Evolutionary conservation across 2,329 filamentous ascomycete genomes (phyloP), one percentile per base, ranked within the genome.

Genomic region (Ilyonectria destructans): DNA sequence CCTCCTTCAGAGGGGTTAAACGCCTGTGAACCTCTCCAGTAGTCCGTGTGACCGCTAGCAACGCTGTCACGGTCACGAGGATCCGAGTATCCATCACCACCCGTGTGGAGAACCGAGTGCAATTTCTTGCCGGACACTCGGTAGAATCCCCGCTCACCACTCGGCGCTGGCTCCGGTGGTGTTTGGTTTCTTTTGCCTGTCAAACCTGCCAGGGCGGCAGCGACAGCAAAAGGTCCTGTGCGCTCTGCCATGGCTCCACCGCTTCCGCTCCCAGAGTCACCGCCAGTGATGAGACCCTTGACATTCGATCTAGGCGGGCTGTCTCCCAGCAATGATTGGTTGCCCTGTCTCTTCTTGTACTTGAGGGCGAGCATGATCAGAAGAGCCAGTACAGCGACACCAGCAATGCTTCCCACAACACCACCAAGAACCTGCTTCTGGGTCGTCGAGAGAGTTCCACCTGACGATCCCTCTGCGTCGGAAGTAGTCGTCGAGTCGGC

Each of bases 121-220:
- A 92, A 78, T 74, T 92, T 92, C 74, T 86, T 86, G 68, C 90
- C 90, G 6, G 90, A 90, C 2, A 92, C 87, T 33, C 89, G 87
- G 69, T 91, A 88, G 77, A 92, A 92, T 1, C 89, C 88, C 68
- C 84, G 82, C 75, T 92, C 89, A 31, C 82, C 84, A 26, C 77
- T 79, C 40, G 82, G 82, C 48, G 77, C 77, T 17, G 75, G 76
- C 56, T 70, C 70, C 58, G 78, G 69, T 57, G 69, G 69, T 33
- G 51, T 21, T n/a, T 63, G 68, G 26, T 63, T 70, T 76, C 80
- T 82, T 66, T 84, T 86, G 35, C 82, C 80, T 6, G 83, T 81
- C 40, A 88, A 74, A 48, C 78, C 83, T 2, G 85, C 83, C n/a
- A 88, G 75, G 9, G 86, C 83, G 12, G 85, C 81, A 4, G 87